Percentiles rank a stretch among this genome's conserved stretches.
Conservation (phyloP, 176 grass and related monocot genomes). For the Luzula sylvatica region DNA sequence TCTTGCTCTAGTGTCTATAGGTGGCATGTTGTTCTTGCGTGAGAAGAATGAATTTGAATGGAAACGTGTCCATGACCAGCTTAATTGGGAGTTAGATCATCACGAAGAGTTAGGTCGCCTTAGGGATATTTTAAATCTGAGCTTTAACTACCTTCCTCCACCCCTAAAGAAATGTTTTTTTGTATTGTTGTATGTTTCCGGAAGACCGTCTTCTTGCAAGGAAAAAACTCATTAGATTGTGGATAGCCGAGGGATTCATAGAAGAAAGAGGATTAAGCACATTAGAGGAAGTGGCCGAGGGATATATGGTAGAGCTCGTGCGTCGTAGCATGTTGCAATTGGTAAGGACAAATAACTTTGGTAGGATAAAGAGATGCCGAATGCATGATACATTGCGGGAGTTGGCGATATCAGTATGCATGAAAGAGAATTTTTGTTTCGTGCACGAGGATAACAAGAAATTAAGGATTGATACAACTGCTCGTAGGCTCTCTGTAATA, state of each 20-base stretch:
- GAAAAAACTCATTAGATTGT: slow-evolving; percentile 20
- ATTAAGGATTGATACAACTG: neutral
- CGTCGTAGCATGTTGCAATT: slow-evolving; percentile 22
- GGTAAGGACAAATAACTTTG: slow-evolving; percentile 1
- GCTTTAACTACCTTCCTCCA: slow-evolving; percentile 12
- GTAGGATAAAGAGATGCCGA: slow-evolving; percentile 10
- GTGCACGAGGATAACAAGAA: slow-evolving; percentile 4
- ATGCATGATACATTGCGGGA: slow-evolving; percentile 33
- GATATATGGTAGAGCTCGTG: slow-evolving; percentile 18
- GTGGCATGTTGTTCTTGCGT: neutral
- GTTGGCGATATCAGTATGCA: slow-evolving; percentile 10
- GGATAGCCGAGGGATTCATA: slow-evolving; percentile 35
- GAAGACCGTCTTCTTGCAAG: neutral
- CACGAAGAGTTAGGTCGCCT: slow-evolving; percentile 7
- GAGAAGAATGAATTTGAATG: slow-evolving; percentile 12
- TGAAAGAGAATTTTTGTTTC: slow-evolving; percentile 13
- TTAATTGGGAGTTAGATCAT: slow-evolving; percentile 18
- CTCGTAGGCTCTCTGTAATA: slow-evolving; percentile 10
- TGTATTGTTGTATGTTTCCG: slow-evolving; percentile 33
- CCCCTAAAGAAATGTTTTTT: slow-evolving; percentile 31
- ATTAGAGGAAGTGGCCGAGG: slow-evolving; percentile 23
- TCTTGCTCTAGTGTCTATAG: slow-evolving; percentile 16
- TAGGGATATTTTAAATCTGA: slow-evolving; percentile 20
- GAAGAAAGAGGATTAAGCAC: slow-evolving; percentile 10
- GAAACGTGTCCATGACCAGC: slow-evolving; percentile 15